Conservation (phyloP, 306 rosid genomes). For the Quillaja saponaria region DNA sequence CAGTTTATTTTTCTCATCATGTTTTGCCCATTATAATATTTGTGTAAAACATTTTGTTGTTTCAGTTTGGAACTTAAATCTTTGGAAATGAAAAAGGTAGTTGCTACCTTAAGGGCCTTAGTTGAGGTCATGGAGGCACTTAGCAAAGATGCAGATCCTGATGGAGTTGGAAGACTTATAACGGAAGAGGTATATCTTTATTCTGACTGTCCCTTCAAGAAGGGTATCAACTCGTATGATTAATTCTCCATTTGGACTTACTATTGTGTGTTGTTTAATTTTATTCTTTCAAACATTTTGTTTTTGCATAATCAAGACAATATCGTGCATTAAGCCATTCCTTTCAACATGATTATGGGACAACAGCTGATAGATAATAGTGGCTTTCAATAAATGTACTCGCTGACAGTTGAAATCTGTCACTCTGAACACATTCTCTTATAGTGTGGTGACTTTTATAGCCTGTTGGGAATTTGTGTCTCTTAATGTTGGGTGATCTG, state of each 20-base stretch:
- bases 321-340: constrained; percentile 15
- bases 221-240: constrained; percentile 12
- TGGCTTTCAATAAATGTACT: constrained; percentile 8
- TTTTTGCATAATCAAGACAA: constrained; percentile 16
- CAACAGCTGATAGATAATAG: constrained; percentile 7
- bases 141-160: constrained; percentile 78
- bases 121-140: constrained; percentile 94
- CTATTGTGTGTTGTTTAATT: constrained; percentile 17
- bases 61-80: constrained; percentile 54
- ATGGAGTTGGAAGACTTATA: constrained; percentile 76
- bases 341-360: constrained; percentile 18
- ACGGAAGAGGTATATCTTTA: constrained; percentile 71
- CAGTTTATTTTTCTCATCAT: constrained; percentile 11
- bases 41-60: constrained; percentile 32
- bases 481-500: too few species aligned
- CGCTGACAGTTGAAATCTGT: constrained; percentile 8
- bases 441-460: too few species aligned
- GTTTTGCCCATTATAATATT: constrained; percentile 14
- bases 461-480: too few species aligned
- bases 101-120: constrained; percentile 79
- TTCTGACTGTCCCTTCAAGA: constrained; percentile 25
- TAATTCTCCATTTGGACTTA: constrained; percentile 5
- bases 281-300: not conserved
- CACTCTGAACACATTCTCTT: too few species aligned
- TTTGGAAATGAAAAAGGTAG: constrained; percentile 62